Evolutionary conservation across 2,329 filamentous ascomycete species (phyloP), one percentile per base, ranked within the genome.

Genomic region (Dissoconium aciculare): DNA sequence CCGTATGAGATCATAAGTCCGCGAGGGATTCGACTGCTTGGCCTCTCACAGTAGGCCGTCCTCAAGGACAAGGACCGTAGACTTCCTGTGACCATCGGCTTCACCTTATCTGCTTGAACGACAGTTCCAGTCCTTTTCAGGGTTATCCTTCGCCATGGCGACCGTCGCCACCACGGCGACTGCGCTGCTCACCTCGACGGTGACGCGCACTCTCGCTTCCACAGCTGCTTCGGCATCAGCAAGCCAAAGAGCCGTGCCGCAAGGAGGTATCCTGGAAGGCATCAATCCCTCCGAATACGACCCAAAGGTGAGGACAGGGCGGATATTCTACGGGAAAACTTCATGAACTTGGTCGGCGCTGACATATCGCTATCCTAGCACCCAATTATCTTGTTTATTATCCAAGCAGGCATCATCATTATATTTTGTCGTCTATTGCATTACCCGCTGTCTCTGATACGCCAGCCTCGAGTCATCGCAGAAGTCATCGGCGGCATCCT

Each of bases 401-500:
- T 84, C 28, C 45, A 84, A 71, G 71, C 73, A 15, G 63, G 63
- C 36, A 75, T 85, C 36, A 81, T 84, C 47, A 74, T 84, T 46
- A 67, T 80, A 34, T 71, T 83, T 53, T 82, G 76, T 47, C 74
- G 77, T 17, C 54, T 79, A 26, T 62, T 85, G 12, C 78, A 87
- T 51, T 84, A 69, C 59, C 81, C 80, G 6, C 67, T 87, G 4
- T 76, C 76, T 43, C 76, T 74, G 46, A 64, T 89, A 29, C 73
- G 78, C 33, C 81, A 89, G 50, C 81, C 81, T 39, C 72, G 78
- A 27, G 81, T 89, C 42, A 85, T 89, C 45, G 77, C 80, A 29
- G 81, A 89, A 57, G 80, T 89, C 35, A 72, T 87, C 33, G 79
- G 78, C n/a, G 81, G 80, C 31, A 81, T 89, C 47, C 55, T 93